Conservation (phyloP, 192 early-diverging fungal genomes). For the Backusella australiensis region DNA sequence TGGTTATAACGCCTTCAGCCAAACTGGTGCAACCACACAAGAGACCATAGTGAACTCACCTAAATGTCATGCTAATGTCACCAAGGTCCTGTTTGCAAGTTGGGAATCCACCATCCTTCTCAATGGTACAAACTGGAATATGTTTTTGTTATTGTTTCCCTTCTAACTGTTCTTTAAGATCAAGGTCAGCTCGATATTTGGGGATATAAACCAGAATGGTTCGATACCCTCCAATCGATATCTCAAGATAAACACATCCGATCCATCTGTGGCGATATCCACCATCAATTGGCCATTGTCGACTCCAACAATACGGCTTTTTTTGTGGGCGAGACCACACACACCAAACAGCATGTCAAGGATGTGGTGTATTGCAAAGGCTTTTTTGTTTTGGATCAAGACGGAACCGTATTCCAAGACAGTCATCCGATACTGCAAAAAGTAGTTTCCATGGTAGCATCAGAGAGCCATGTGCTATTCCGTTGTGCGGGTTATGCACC, state of each 20-base stretch:
- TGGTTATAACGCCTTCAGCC: constrained; percentile 7
- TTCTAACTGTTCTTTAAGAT: background rate
- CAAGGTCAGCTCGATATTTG: background rate
- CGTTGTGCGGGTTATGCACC: background rate
- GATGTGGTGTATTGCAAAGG: background rate
- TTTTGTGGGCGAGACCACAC: background rate
- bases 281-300: background rate
- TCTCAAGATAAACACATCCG: background rate
- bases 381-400: background rate
- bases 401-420: background rate
- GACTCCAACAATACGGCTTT: background rate
- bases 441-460: background rate
- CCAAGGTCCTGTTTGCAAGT: background rate
- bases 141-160: background rate
- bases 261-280: background rate
- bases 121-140: background rate
- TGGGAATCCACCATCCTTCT: constrained; percentile 15
- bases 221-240: background rate
- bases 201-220: constrained; percentile 10
- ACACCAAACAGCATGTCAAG: background rate
- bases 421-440: background rate
- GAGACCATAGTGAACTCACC: background rate
- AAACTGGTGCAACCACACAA: background rate
- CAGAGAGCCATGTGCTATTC: constrained; percentile 12
- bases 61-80: background rate